Percentiles rank a stretch among this genome's conserved stretches.
phyloP scores from a whole-genome alignment of 202 grass and related monocot species.

The Miscanthus sacchariflorus region DNA sequence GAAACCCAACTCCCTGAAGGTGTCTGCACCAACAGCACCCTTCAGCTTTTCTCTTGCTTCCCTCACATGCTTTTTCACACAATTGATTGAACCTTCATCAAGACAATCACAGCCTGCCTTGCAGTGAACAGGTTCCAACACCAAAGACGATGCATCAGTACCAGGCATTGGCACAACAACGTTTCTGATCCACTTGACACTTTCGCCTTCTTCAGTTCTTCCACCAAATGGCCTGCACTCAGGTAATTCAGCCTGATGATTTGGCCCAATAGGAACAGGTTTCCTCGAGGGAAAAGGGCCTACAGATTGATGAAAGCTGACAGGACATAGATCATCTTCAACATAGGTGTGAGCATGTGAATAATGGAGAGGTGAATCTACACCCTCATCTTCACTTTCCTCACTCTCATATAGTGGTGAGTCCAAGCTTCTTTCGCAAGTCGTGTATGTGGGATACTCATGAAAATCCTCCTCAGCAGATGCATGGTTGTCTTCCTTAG shows the following conservation, averaged over 20 bases:
- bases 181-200: conserved; percentile 66
- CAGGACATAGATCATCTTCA: conserved; percentile 51
- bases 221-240: conserved; percentile 47
- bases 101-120: conserved; percentile 68
- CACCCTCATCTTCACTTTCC: conserved; percentile 59
- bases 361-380: conserved; percentile 50
- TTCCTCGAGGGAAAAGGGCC: conserved; percentile 51
- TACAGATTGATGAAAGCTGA: conserved; percentile 57
- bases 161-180: conserved; percentile 58
- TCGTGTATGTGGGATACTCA: conserved; percentile 37
- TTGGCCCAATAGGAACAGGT: conserved; percentile 69
- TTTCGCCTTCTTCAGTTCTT: conserved; percentile 51
- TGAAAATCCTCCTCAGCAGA: conserved; percentile 32
- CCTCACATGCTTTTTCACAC: conserved; percentile 78
- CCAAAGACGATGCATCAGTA: conserved; percentile 38
- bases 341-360: conserved; percentile 45
- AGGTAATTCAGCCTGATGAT: conserved; percentile 82
- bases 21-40: conserved; percentile 52
- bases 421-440: conserved; percentile 32
- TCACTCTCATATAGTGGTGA: conserved; percentile 41
- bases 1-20: conserved; percentile 78
- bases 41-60: conserved; percentile 76
- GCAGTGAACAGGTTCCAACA: conserved; percentile 39
- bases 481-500: conserved; percentile 33
- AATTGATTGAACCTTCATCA: conserved; percentile 68